Conservation (phyloP, 192 early-diverging fungal genomes). For the Funneliformis mosseae region DNA sequence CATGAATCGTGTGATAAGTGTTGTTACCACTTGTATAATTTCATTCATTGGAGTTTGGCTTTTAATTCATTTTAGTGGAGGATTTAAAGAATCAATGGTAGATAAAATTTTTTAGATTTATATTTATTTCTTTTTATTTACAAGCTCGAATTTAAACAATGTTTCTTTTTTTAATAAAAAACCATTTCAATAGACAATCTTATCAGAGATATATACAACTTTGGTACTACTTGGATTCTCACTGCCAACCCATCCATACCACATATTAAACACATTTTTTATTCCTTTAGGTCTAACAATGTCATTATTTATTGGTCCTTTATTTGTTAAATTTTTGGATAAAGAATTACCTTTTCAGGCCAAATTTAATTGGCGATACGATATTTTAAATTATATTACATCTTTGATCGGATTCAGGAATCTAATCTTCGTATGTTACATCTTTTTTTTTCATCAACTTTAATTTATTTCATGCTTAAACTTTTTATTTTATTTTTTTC, state of each 20-base stretch:
- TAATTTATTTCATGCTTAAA: not conserved
- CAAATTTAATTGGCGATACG: slow-evolving; percentile 34
- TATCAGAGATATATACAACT: slow-evolving; percentile 15
- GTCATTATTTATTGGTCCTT: slow-evolving; percentile 61
- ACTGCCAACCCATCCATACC: slow-evolving; percentile 28
- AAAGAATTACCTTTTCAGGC: slow-evolving; percentile 48
- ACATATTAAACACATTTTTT: slow-evolving; percentile 31
- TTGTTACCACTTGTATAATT: slow-evolving; percentile 2
- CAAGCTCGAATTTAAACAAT: not conserved
- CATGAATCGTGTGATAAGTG: slow-evolving; percentile 4
- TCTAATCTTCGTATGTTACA: slow-evolving; percentile 49
- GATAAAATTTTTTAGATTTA: not conserved
- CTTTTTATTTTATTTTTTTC: not conserved
- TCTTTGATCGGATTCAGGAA: slow-evolving; percentile 45
- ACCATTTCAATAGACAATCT: slow-evolving; percentile 6
- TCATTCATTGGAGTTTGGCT: slow-evolving; percentile 18
- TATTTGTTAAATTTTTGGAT: slow-evolving; percentile 48
- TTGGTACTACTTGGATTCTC: slow-evolving; percentile 43
- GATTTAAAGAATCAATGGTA: not conserved
- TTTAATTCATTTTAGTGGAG: not conserved
- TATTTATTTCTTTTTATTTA: not conserved
- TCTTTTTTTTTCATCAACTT: not conserved
- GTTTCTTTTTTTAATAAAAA: not conserved
- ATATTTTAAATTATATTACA: slow-evolving; percentile 34
- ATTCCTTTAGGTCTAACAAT: slow-evolving; percentile 48